Conservation (phyloP, 192 early-diverging fungal species). For the Coemansia sp. region DNA sequence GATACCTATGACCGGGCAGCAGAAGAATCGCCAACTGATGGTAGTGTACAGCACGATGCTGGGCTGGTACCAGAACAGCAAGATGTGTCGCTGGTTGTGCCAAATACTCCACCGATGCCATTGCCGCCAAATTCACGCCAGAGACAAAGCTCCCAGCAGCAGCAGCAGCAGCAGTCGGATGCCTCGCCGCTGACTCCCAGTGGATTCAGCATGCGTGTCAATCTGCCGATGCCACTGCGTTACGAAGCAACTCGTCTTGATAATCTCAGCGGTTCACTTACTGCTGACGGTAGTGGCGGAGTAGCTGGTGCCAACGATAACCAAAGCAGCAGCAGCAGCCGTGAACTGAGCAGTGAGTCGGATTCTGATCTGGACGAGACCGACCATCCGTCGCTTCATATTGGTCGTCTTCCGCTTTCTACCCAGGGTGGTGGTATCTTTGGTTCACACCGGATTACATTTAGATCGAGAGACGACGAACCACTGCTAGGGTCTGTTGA, state of each 20-base stretch:
- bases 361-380: conserved; percentile 15
- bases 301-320: neutral
- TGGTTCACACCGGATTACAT: neutral
- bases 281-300: conserved; percentile 1
- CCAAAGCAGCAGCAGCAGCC: conserved; percentile 7
- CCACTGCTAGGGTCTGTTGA: conserved; percentile 1
- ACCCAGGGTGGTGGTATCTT: neutral
- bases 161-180: neutral
- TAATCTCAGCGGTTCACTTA: neutral
- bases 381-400: neutral
- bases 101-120: neutral
- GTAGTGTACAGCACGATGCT: too few species aligned
- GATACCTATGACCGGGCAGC: conserved; percentile 48
- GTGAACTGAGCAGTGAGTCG: conserved; percentile 10
- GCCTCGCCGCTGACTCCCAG: neutral
- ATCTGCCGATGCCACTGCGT: conserved; percentile 45
- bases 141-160: neutral
- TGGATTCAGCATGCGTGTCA: conserved; percentile 45
- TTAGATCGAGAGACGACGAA: conserved; percentile 3
- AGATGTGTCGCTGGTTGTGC: neutral
- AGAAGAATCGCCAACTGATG: neutral
- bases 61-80: too few species aligned
- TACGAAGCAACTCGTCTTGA: conserved; percentile 29
- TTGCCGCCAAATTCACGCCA: conserved; percentile 4
- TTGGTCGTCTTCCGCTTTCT: neutral